These are phyloP conservation scores for Pseudogymnoascus verrucosus DNA, from an alignment of 2,329 filamentous ascomycete species.

Conservation along the genomic window DNA sequence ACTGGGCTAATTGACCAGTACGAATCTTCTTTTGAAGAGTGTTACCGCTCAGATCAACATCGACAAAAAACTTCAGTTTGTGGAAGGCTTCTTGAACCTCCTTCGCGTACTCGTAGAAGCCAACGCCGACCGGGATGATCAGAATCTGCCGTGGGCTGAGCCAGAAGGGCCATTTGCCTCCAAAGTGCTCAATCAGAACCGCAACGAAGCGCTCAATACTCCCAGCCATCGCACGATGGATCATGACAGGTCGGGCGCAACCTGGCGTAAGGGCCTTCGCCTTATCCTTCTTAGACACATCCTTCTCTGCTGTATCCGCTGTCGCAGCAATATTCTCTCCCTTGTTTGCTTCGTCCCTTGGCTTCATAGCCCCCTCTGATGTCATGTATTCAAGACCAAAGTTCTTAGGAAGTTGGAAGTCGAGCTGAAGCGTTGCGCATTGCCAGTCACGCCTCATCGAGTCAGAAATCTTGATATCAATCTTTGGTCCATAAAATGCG, in stretches of 20 bases:
- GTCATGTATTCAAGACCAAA: conserved; percentile 85
- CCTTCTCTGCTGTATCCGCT: conserved; percentile 17
- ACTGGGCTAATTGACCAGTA: conserved; percentile 70
- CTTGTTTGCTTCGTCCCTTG: conserved; percentile 27
- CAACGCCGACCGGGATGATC: conserved; percentile 69
- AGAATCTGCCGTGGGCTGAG: conserved; percentile 74
- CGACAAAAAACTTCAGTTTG: conserved; percentile 59
- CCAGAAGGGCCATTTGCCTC: conserved; percentile 86
- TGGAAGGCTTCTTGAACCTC: conserved; percentile 65
- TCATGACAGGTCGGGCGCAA: conserved; percentile 76
- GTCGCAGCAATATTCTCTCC: not conserved
- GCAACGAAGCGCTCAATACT: conserved; percentile 63
- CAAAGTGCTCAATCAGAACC: conserved; percentile 77
- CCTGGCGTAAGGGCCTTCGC: conserved; percentile 52
- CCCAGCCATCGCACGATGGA: conserved; percentile 73
- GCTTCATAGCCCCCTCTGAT: conserved; percentile 48
- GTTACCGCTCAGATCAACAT: conserved; percentile 65
- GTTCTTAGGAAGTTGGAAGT: conserved; percentile 77
- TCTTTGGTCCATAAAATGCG: conserved; percentile 97
- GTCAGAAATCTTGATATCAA: conserved; percentile 91
- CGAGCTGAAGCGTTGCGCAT: conserved; percentile 89
- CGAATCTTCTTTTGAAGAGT: conserved; percentile 88
- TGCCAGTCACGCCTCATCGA: conserved; percentile 77
- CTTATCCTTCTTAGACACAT: conserved; percentile 32
- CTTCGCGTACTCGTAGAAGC: conserved; percentile 63